phyloP scores from a whole-genome alignment of 2,329 filamentous ascomycete species.

The Sporothrix protearum region DNA sequence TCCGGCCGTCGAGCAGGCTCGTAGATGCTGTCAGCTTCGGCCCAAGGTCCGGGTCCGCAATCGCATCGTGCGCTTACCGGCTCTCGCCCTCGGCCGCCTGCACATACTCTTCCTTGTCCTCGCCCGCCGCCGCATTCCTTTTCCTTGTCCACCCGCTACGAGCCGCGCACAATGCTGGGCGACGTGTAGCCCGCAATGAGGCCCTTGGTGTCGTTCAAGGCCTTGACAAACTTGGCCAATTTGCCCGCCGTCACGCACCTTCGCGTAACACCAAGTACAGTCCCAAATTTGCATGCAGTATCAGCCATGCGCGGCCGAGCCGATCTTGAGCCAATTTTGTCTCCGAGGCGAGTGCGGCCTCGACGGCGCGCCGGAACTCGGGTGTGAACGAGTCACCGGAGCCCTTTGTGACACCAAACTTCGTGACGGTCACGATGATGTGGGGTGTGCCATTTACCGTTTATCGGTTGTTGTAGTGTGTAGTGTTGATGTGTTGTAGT shows the following conservation, averaged over 20 bases:
- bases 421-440: constrained; percentile 41
- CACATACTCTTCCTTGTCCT: constrained; percentile 39
- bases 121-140: constrained; percentile 28
- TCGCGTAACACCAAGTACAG: constrained; percentile 39
- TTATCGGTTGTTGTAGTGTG: too few species aligned
- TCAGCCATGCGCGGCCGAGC: constrained; percentile 32
- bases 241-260: constrained; percentile 35
- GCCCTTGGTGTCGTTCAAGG: constrained; percentile 37
- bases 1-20: constrained; percentile 24
- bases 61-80: constrained; percentile 36
- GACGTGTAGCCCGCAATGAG: constrained; percentile 34
- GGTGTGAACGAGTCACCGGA: constrained; percentile 33
- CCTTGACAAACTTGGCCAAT: constrained; percentile 35
- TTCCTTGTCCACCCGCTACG: constrained; percentile 44
- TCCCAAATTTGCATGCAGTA: constrained; percentile 40
- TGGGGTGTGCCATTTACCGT: too few species aligned
- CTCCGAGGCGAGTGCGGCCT: constrained; percentile 37
- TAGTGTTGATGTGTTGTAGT: not conserved
- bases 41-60: constrained; percentile 31
- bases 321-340: constrained; percentile 39
- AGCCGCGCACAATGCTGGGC: constrained; percentile 38
- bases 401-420: constrained; percentile 40
- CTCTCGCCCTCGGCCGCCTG: constrained; percentile 41
- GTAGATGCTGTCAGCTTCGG: constrained; percentile 29
- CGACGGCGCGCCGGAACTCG: constrained; percentile 37